phyloP scores from a whole-genome alignment of 495 filamentous ascomycete genomes.

The Parathielavia appendiculata region DNA sequence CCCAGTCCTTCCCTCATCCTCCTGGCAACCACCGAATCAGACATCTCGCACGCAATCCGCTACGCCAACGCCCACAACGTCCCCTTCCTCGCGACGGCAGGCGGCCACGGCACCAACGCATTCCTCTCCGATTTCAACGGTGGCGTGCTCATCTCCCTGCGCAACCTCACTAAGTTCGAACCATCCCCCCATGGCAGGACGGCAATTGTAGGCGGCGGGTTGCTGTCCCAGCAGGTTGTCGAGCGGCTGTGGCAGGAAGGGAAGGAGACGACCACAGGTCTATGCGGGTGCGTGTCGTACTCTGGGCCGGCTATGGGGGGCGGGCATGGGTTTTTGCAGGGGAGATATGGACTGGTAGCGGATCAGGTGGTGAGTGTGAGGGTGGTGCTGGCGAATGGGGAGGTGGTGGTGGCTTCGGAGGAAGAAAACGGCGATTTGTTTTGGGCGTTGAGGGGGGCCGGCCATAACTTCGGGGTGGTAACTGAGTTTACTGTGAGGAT shows the following conservation, averaged over 20 bases:
- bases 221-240: conserved; percentile 27
- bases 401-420: conserved; percentile 29
- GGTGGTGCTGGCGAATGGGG: conserved; percentile 53
- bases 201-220: conserved; percentile 48
- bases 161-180: conserved; percentile 36
- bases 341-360: conserved; percentile 51
- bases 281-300: conserved; percentile 49
- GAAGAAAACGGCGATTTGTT: conserved; percentile 45
- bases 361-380: conserved; percentile 51
- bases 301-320: conserved; percentile 54
- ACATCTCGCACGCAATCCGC: conserved; percentile 46
- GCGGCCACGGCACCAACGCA: conserved; percentile 41
- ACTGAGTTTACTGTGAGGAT: conserved; percentile 43
- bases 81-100: conserved; percentile 46
- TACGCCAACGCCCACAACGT: conserved; percentile 42
- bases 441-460: conserved; percentile 55
- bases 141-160: conserved; percentile 46
- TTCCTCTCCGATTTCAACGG: conserved; percentile 37
- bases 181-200: conserved; percentile 41
- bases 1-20: conserved; percentile 45
- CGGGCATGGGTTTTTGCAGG: conserved; percentile 55
- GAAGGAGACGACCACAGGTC: conserved; percentile 46
- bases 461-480: conserved; percentile 60
- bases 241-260: conserved; percentile 30
- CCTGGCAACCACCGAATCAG: conserved; percentile 44